A percentile compares a stretch with the other conserved stretches of the same genome.
These are phyloP conservation scores for Penicillium italicum DNA, from an alignment of 2,329 filamentous ascomycete species.

Conservation along the genomic window DNA sequence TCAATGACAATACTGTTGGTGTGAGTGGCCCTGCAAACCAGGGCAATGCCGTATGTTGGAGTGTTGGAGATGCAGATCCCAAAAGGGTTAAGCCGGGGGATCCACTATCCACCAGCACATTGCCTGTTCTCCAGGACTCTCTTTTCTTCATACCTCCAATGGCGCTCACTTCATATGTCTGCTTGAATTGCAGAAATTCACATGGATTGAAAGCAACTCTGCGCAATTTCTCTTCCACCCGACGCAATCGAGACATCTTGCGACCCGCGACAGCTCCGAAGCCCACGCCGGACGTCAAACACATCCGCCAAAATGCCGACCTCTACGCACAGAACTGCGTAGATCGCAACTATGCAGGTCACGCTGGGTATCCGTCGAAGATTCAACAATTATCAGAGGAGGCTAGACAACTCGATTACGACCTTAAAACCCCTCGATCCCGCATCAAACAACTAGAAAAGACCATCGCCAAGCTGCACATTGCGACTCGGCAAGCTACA, in stretches of 20 bases:
- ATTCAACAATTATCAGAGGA: constrained; percentile 47
- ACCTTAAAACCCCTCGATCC: constrained; percentile 41
- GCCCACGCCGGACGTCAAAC: constrained; percentile 75
- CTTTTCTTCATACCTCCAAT: constrained; percentile 18
- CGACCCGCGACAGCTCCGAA: constrained; percentile 73
- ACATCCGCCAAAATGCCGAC: constrained; percentile 80
- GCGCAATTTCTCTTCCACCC: constrained; percentile 23
- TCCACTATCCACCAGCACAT: constrained; percentile 5
- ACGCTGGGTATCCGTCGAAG: constrained; percentile 50
- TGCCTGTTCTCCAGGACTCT: constrained; percentile 2
- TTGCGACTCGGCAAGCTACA: constrained; percentile 22
- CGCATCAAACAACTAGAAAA: constrained; percentile 45
- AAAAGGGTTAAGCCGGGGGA: constrained; percentile 13
- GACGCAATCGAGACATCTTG: constrained; percentile 24
- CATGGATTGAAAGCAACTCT: constrained; percentile 10
- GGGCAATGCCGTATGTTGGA: neutral
- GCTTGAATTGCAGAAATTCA: constrained; percentile 32
- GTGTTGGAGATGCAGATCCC: neutral
- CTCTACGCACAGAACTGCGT: constrained; percentile 79
- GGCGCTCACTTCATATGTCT: constrained; percentile 31
- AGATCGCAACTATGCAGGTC: constrained; percentile 72
- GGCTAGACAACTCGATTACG: constrained; percentile 37
- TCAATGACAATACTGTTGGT: neutral
- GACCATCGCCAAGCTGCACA: constrained; percentile 36
- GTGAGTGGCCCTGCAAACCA: neutral